A percentile compares a stretch with the other conserved stretches of the same genome.
These are phyloP conservation scores for Cytospora mali DNA, from an alignment of 2,329 filamentous ascomycete genomes.

Conservation along the genomic window DNA sequence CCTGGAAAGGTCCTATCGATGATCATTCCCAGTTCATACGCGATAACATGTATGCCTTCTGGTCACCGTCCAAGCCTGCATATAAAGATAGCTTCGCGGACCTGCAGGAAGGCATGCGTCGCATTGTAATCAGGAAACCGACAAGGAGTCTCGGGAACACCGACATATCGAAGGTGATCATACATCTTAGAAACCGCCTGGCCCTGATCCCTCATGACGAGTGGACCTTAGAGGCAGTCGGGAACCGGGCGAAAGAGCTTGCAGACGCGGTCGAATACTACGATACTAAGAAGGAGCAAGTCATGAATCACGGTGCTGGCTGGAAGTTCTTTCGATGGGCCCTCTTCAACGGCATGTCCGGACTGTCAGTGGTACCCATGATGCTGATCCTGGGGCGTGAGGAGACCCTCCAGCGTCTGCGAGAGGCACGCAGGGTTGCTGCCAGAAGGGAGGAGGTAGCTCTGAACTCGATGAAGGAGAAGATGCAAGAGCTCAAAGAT, in stretches of 20 bases:
- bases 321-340: constrained; percentile 38
- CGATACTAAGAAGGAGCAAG: constrained; percentile 16
- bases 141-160: background rate
- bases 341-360: constrained; percentile 33
- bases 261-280: constrained; percentile 19
- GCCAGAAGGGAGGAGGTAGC: background rate
- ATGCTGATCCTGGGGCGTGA: constrained; percentile 37
- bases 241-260: constrained; percentile 12
- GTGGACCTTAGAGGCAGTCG: constrained; percentile 19
- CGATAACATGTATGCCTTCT: constrained; percentile 26
- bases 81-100: constrained; percentile 14
- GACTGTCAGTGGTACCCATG: constrained; percentile 32
- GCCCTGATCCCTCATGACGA: background rate
- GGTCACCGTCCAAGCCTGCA: constrained; percentile 3
- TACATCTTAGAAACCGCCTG: constrained; percentile 1
- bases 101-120: constrained; percentile 15
- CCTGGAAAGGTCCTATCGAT: constrained; percentile 25
- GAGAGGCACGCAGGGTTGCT: constrained; percentile 14
- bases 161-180: constrained; percentile 21
- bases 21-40: constrained; percentile 22
- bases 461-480: background rate
- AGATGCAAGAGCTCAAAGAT: background rate
- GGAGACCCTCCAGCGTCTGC: constrained; percentile 35
- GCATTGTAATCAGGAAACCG: background rate
- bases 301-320: constrained; percentile 23